Conservation (phyloP, 305 asterid genomes). For the Fraxinus sp. region DNA sequence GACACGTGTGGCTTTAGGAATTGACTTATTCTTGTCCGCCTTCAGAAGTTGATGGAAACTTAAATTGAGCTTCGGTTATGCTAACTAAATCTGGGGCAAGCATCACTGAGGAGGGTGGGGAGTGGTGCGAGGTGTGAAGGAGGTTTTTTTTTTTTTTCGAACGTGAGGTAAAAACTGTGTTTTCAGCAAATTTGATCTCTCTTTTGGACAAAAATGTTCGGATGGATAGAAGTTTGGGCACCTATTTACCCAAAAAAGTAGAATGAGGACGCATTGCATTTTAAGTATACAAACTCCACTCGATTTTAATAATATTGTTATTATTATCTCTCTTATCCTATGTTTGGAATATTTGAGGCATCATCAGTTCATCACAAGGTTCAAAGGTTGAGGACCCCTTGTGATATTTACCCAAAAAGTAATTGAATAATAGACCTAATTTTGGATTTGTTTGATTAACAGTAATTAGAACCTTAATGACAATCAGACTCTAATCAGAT, state of each 20-base stretch:
- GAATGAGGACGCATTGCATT: background rate
- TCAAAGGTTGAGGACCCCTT: background rate
- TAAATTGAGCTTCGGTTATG: background rate
- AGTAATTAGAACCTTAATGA: background rate
- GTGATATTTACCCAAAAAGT: background rate
- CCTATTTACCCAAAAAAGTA: background rate
- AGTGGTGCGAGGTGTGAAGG: background rate
- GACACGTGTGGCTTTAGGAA: background rate
- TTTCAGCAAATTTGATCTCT: background rate
- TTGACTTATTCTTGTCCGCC: background rate
- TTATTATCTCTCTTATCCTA: background rate
- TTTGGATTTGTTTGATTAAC: background rate
- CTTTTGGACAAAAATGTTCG: background rate
- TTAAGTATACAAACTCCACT: background rate
- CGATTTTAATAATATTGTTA: background rate
- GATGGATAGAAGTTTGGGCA: background rate
- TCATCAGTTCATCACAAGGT: background rate
- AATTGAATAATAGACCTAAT: background rate
- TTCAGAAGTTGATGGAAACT: background rate
- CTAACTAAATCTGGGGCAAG: background rate
- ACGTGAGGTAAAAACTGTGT: background rate
- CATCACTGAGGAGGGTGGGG: background rate
- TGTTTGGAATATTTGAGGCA: background rate
- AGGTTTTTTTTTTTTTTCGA: background rate
- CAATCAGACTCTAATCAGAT: background rate